phyloP scores from a whole-genome alignment of 257 asterid species.

The Scutellaria minor region DNA sequence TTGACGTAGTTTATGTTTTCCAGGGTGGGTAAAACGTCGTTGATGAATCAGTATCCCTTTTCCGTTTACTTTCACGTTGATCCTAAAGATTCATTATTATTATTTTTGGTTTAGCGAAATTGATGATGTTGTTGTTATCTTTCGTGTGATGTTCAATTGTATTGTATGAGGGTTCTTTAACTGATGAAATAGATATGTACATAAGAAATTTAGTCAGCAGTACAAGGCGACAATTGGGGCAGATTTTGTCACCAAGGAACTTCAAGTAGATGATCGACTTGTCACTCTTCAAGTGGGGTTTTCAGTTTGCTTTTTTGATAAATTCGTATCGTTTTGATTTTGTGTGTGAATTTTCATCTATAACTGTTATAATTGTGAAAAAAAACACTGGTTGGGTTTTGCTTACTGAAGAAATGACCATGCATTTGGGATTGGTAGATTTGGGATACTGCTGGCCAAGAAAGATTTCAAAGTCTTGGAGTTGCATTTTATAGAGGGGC shows the following conservation, averaged over 20 bases:
- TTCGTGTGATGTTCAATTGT: slow-evolving; percentile 5
- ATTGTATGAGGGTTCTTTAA: slow-evolving; percentile 46
- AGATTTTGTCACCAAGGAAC: slow-evolving; percentile 96
- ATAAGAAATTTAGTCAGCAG: slow-evolving; percentile 95
- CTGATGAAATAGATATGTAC: slow-evolving; percentile 69
- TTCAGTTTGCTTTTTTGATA: neutral
- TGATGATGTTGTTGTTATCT: neutral
- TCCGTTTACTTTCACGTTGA: slow-evolving; percentile 10
- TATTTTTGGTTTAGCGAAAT: neutral
- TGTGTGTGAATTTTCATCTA: neutral
- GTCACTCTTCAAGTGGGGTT: slow-evolving; percentile 90
- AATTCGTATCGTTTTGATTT: neutral
- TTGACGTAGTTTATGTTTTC: slow-evolving; percentile 27
- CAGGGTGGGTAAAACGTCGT: slow-evolving; percentile 99
- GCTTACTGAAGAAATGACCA: slow-evolving; percentile 19
- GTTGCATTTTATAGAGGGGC: slow-evolving; percentile 98
- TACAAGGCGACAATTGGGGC: slow-evolving; percentile 99
- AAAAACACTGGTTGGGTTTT: neutral
- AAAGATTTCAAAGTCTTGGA: slow-evolving; percentile 97
- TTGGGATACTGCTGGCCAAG: slow-evolving; percentile 99
- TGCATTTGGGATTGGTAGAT: slow-evolving; percentile 55
- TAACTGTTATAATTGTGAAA: neutral
- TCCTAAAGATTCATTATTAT: neutral
- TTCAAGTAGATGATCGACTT: slow-evolving; percentile 88
- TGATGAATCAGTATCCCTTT: slow-evolving; percentile 95